Conservation (phyloP, 805 yeast species). For the Cyberlindnera lachancei region DNA sequence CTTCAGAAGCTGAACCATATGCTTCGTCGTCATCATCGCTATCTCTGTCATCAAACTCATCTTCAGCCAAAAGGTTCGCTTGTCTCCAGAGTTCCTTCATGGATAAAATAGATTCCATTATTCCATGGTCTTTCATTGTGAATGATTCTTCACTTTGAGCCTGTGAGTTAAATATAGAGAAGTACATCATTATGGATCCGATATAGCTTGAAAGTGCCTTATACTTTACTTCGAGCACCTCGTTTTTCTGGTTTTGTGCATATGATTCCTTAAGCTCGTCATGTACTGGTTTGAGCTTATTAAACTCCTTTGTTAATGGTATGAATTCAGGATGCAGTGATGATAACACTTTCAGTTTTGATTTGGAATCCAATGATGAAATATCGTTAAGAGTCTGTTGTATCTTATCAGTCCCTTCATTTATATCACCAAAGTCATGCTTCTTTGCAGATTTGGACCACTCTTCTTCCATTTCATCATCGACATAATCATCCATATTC, state of each 20-base stretch:
- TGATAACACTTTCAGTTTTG: conserved; percentile 45
- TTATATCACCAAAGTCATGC: conserved; percentile 32
- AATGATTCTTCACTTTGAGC: conserved; percentile 47
- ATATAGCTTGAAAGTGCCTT: conserved; percentile 73
- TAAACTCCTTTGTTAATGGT: conserved; percentile 63
- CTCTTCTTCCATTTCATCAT: conserved; percentile 71
- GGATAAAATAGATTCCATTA: conserved; percentile 79
- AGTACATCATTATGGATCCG: conserved; percentile 71
- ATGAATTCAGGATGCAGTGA: conserved; percentile 76
- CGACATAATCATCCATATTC: conserved; percentile 66
- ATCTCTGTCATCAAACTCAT: conserved; percentile 11
- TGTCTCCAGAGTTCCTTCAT: conserved; percentile 88
- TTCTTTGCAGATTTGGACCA: conserved; percentile 60
- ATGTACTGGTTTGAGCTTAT: conserved; percentile 34
- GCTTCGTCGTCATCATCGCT: conserved; percentile 17
- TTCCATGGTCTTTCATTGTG: conserved; percentile 77
- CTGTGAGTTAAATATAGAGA: conserved; percentile 62
- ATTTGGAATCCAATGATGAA: conserved; percentile 41
- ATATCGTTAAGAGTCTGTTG: conserved; percentile 35
- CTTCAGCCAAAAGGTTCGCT: conserved; percentile 45
- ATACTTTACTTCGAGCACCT: conserved; percentile 41
- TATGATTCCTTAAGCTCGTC: conserved; percentile 31
- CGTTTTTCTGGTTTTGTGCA: conserved; percentile 24
- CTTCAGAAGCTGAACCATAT: conserved; percentile 14
- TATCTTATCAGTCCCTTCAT: conserved; percentile 23